These are phyloP conservation scores for Phaeolepiota aurea DNA, from an alignment of 768 basidiomycete genomes.

Conservation along the genomic window DNA sequence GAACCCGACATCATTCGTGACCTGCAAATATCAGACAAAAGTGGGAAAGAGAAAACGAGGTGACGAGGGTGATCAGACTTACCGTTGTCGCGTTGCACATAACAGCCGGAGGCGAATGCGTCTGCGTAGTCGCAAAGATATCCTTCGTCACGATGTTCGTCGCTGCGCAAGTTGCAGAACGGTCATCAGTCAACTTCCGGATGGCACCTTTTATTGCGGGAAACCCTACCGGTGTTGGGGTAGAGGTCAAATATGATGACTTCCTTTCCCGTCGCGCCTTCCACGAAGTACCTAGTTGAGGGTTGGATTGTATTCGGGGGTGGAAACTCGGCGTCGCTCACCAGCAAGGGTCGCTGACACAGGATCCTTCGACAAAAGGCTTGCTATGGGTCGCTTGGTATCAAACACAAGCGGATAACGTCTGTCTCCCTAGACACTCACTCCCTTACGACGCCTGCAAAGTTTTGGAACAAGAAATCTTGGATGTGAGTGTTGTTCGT, in stretches of 20 bases:
- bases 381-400: conserved; percentile 13
- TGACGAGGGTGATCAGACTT: conserved; percentile 7
- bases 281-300: conserved; percentile 32
- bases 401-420: neutral
- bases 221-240: conserved; percentile 37
- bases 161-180: conserved; percentile 24
- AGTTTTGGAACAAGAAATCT: conserved; percentile 48
- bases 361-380: conserved; percentile 50
- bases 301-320: neutral
- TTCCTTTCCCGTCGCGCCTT: conserved; percentile 49
- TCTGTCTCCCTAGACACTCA: conserved; percentile 9
- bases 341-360: conserved; percentile 56
- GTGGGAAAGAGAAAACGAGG: neutral
- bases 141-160: conserved; percentile 41
- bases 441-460: conserved; percentile 45
- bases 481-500: conserved; percentile 47
- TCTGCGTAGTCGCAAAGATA: conserved; percentile 37
- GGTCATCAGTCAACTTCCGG: too few relatives aligned
- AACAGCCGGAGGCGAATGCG: conserved; percentile 31
- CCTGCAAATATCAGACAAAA: conserved; percentile 14
- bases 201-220: neutral
- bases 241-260: conserved; percentile 52
- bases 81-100: conserved; percentile 50
- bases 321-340: conserved; percentile 4
- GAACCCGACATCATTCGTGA: conserved; percentile 40